Conservation (phyloP, 2,329 filamentous ascomycete species). For the Microascus cirrosus region DNA sequence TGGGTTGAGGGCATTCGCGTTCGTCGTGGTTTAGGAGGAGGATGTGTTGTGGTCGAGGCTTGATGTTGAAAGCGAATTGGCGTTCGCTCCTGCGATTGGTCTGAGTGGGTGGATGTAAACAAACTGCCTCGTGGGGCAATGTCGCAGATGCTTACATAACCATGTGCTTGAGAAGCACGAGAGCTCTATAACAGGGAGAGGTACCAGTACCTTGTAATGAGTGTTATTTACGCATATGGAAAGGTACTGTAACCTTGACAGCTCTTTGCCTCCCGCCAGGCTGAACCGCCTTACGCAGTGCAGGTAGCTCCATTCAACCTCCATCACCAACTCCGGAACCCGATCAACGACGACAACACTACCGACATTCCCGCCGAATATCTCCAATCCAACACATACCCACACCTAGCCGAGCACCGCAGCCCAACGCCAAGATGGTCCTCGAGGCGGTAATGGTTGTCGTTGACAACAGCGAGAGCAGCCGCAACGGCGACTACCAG, state of each 20-base stretch:
- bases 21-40: not conserved
- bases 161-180: not conserved
- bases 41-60: not conserved
- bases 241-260: constrained; percentile 6
- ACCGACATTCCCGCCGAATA: constrained; percentile 1
- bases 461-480: constrained; percentile 98
- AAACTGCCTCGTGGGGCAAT: constrained; percentile 7
- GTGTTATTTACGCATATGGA: not conserved
- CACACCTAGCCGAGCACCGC: not conserved
- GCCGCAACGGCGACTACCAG: constrained; percentile 86
- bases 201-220: not conserved
- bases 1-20: not conserved
- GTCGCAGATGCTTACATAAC: constrained; percentile 2
- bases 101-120: constrained; percentile 11
- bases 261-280: constrained; percentile 18
- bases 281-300: constrained; percentile 34
- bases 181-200: not conserved
- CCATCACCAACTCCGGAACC: constrained; percentile 11
- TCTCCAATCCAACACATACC: not conserved
- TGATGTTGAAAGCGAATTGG: not conserved
- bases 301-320: not conserved
- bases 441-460: constrained; percentile 99
- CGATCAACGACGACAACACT: constrained; percentile 10
- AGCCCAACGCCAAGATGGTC: constrained; percentile 59
- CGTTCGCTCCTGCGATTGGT: not conserved